phyloP scores from a whole-genome alignment of 495 filamentous ascomycete species.

The Platismatia glauca region DNA sequence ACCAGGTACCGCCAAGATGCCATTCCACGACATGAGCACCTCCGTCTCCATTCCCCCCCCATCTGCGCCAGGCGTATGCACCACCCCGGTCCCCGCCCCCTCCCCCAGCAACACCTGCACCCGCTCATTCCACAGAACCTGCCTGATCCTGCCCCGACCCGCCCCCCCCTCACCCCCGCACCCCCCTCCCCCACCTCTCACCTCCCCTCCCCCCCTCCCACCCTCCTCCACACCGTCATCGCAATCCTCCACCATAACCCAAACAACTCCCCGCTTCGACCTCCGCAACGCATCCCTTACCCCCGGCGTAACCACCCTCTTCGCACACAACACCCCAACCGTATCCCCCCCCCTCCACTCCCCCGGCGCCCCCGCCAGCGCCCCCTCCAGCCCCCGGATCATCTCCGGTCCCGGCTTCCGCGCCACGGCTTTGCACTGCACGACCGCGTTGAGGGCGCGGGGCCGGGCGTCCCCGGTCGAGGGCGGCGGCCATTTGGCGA shows the following conservation, averaged over 20 bases:
- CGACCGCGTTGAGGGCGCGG: slow-evolving; percentile 51
- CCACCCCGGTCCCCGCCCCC: slow-evolving; percentile 50
- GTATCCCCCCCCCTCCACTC: slow-evolving; percentile 55
- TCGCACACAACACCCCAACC: slow-evolving; percentile 53
- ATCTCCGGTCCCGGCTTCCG: slow-evolving; percentile 51
- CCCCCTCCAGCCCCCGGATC: slow-evolving; percentile 79
- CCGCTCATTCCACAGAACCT: slow-evolving; percentile 61
- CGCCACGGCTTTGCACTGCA: slow-evolving; percentile 72
- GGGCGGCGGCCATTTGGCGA: slow-evolving; percentile 69
- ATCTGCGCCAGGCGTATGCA: slow-evolving; percentile 31
- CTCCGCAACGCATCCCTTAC: slow-evolving; percentile 57
- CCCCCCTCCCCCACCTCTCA: background rate
- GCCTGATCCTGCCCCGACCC: slow-evolving; percentile 26
- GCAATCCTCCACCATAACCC: slow-evolving; percentile 36
- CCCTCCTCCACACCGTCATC: slow-evolving; percentile 39
- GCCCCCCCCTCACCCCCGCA: background rate
- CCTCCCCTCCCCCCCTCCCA: slow-evolving; percentile 47
- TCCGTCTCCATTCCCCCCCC: slow-evolving; percentile 19
- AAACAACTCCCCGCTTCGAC: slow-evolving; percentile 57
- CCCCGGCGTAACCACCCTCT: slow-evolving; percentile 46
- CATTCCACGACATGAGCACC: slow-evolving; percentile 17
- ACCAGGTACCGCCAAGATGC: slow-evolving; percentile 17
- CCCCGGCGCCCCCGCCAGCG: slow-evolving; percentile 58
- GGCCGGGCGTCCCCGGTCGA: slow-evolving; percentile 20
- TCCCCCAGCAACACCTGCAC: slow-evolving; percentile 56